These are phyloP conservation scores for Thraustotheca clavata DNA, from an alignment of 352 stramenopile species.

Conservation along the genomic window DNA sequence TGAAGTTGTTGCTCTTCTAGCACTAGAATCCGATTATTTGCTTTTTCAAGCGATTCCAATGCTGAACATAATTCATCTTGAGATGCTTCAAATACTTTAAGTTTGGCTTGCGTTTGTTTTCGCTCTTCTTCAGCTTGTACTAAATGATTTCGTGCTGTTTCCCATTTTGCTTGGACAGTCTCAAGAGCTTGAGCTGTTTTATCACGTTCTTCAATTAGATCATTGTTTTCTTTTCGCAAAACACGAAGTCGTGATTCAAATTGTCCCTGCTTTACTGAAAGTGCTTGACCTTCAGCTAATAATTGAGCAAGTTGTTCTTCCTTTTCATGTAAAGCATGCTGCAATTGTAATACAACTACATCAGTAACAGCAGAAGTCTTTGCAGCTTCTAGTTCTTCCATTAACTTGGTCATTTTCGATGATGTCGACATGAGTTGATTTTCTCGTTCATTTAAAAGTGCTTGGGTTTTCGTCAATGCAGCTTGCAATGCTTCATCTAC, in stretches of 20 bases:
- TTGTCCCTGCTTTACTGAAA: constrained; percentile 72
- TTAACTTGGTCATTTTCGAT: constrained; percentile 51
- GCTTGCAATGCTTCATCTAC: neutral
- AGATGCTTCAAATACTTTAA: constrained; percentile 28
- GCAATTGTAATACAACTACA: constrained; percentile 44
- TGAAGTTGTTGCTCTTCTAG: constrained; percentile 2
- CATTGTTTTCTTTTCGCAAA: constrained; percentile 71
- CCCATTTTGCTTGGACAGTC: constrained; percentile 35
- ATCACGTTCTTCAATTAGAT: constrained; percentile 48
- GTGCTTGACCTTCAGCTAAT: constrained; percentile 60
- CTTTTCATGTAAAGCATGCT: constrained; percentile 59
- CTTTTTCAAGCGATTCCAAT: constrained; percentile 23
- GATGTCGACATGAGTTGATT: constrained; percentile 59
- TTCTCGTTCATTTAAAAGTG: constrained; percentile 45
- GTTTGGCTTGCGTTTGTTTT: constrained; percentile 33
- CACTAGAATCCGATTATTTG: constrained; percentile 22
- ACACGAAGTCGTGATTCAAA: constrained; percentile 56
- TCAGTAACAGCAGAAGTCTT: constrained; percentile 37
- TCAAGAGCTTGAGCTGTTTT: constrained; percentile 26
- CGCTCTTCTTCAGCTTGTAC: constrained; percentile 39
- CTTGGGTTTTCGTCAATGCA: constrained; percentile 16
- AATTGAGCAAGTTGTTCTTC: constrained; percentile 58
- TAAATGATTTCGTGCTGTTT: constrained; percentile 37
- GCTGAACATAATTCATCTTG: constrained; percentile 26
- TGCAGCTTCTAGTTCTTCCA: constrained; percentile 68